Conservation (phyloP, 495 filamentous ascomycete species). For the Terfezia claveryi region DNA sequence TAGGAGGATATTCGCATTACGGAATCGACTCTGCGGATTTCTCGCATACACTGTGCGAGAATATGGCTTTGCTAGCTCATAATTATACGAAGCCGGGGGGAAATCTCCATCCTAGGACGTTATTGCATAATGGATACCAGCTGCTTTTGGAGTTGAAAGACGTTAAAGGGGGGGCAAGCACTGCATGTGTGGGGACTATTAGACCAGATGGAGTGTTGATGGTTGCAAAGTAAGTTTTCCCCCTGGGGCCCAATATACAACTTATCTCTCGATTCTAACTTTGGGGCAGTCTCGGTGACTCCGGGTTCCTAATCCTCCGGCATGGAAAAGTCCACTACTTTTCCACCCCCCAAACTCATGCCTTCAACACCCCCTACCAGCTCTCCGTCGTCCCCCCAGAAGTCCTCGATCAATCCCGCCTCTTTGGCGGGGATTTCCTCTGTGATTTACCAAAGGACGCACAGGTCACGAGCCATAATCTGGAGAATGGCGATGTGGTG, state of each 20-base stretch:
- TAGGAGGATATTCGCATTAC: conserved; percentile 81
- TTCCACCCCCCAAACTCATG: conserved; percentile 77
- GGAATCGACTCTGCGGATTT: conserved; percentile 89
- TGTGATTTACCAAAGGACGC: conserved; percentile 69
- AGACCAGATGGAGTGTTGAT: conserved; percentile 47
- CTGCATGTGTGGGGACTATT: conserved; percentile 62
- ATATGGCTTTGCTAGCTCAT: conserved; percentile 59
- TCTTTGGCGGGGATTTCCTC: conserved; percentile 62
- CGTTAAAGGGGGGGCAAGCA: conserved; percentile 69
- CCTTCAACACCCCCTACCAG: conserved; percentile 94
- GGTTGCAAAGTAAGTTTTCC: conserved; percentile 47
- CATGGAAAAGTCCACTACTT: conserved; percentile 61
- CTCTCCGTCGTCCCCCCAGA: conserved; percentile 66
- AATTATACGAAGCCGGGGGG: conserved; percentile 16
- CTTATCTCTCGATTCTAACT: conserved; percentile 3
- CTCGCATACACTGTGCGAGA: conserved; percentile 77
- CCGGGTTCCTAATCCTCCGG: conserved; percentile 73
- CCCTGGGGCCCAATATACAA: background rate
- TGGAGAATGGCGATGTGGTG: conserved; percentile 78
- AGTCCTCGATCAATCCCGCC: conserved; percentile 48
- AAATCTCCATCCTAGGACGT: conserved; percentile 36
- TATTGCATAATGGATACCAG: conserved; percentile 72
- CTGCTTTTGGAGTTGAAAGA: conserved; percentile 46
- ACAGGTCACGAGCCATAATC: conserved; percentile 44
- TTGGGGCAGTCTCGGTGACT: conserved; percentile 52